Evolutionary conservation across 495 filamentous ascomycete species (phyloP).

Genomic region (Tetracladium setigerum): DNA sequence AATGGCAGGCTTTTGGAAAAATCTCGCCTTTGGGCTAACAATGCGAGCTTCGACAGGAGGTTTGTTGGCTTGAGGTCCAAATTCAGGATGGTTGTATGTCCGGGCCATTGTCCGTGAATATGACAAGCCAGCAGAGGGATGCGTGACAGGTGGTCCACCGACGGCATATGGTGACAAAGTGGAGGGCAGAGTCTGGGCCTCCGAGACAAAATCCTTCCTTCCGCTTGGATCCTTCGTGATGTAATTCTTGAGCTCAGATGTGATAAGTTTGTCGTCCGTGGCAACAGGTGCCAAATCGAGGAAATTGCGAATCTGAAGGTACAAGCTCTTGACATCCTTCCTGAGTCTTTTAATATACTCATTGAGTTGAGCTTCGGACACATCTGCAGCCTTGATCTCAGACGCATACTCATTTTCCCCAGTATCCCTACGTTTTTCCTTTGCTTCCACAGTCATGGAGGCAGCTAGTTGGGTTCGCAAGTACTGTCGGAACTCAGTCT

Average conservation of each 20-base stretch:
- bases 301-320: slow-evolving; percentile 15
- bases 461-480: slow-evolving; percentile 39
- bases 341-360: slow-evolving; percentile 54
- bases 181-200: too few relatives aligned
- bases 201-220: too few relatives aligned
- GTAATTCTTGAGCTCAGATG: slow-evolving; percentile 90
- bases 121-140: slow-evolving; percentile 84
- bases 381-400: slow-evolving; percentile 14
- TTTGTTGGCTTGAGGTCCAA: slow-evolving; percentile 62
- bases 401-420: slow-evolving; percentile 31
- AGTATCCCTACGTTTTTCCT: slow-evolving; percentile 37
- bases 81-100: slow-evolving; percentile 71
- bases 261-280: slow-evolving; percentile 84
- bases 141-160: slow-evolving; percentile 68
- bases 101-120: slow-evolving; percentile 68
- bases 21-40: slow-evolving; percentile 34
- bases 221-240: slow-evolving; percentile 63
- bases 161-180: slow-evolving; percentile 40
- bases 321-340: slow-evolving; percentile 28
- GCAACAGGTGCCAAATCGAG: slow-evolving; percentile 14
- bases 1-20: slow-evolving; percentile 23
- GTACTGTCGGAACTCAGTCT: slow-evolving; percentile 54
- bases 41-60: slow-evolving; percentile 63
- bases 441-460: slow-evolving; percentile 35
- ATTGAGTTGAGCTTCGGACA: slow-evolving; percentile 54